phyloP scores from a whole-genome alignment of 495 filamentous ascomycete species.

The Penicillium pulvis region DNA sequence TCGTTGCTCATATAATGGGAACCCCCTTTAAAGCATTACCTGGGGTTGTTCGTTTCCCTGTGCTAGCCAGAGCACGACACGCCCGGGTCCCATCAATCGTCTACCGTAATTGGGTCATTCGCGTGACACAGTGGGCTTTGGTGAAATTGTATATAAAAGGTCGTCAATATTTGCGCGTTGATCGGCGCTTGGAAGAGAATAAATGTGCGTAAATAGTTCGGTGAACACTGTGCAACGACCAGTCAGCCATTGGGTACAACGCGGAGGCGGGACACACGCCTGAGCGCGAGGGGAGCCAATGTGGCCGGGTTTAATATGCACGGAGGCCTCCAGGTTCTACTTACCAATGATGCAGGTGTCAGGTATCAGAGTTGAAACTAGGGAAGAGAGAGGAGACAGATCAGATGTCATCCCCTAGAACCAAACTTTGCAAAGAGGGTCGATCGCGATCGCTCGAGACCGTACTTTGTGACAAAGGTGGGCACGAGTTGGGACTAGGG shows the following conservation, averaged over 20 bases:
- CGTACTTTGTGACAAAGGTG: constrained; percentile 13
- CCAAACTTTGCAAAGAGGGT: constrained; percentile 16
- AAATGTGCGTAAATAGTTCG: constrained; percentile 3
- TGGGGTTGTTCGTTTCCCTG: constrained; percentile 17
- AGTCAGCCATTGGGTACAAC: constrained; percentile 32
- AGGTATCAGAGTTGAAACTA: constrained; percentile 8
- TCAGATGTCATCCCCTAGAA: constrained; percentile 23
- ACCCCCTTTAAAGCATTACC: constrained; percentile 23
- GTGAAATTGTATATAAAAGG: background rate
- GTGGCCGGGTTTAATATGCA: constrained; percentile 24
- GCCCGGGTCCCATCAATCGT: constrained; percentile 24
- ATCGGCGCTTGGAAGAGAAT: background rate
- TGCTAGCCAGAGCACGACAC: constrained; percentile 37
- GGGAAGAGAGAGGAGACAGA: constrained; percentile 12
- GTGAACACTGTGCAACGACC: constrained; percentile 23
- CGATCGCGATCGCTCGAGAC: constrained; percentile 25
- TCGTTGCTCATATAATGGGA: constrained; percentile 15
- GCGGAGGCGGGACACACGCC: constrained; percentile 23
- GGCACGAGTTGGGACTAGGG: constrained; percentile 5
- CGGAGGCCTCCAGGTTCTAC: constrained; percentile 18
- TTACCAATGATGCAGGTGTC: constrained; percentile 18
- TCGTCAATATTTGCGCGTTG: constrained; percentile 4
- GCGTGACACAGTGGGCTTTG: background rate
- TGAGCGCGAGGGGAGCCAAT: constrained; percentile 22
- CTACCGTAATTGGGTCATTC: constrained; percentile 28